Conservation (phyloP, 2,329 filamentous ascomycete species). For the Xylariaceae sp. region DNA sequence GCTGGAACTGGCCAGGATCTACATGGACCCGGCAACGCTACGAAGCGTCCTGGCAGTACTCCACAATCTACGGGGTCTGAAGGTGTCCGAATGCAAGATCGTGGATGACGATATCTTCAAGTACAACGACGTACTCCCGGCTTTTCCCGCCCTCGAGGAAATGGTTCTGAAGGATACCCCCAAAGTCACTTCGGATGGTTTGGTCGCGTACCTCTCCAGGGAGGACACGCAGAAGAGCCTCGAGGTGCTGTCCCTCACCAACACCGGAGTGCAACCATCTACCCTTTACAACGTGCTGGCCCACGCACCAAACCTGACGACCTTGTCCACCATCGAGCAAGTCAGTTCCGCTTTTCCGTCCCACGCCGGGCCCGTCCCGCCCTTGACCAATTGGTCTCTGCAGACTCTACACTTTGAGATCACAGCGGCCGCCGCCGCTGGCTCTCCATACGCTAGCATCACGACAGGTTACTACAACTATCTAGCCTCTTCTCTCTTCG, state of each 20-base stretch:
- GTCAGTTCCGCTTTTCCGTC: slow-evolving; percentile 54
- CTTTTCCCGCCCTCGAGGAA: slow-evolving; percentile 74
- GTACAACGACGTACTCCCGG: slow-evolving; percentile 64
- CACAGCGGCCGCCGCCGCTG: slow-evolving; percentile 58
- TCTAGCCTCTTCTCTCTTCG: slow-evolving; percentile 79
- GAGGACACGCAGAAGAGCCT: slow-evolving; percentile 63
- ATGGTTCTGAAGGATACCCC: slow-evolving; percentile 73
- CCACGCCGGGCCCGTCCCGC: slow-evolving; percentile 55
- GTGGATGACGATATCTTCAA: slow-evolving; percentile 79
- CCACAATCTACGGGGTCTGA: slow-evolving; percentile 70
- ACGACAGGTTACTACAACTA: slow-evolving; percentile 78
- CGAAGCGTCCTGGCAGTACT: slow-evolving; percentile 72
- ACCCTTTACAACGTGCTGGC: slow-evolving; percentile 64
- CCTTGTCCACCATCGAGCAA: slow-evolving; percentile 57
- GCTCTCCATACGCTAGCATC: slow-evolving; percentile 56
- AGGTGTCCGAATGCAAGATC: slow-evolving; percentile 68
- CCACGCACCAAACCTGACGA: slow-evolving; percentile 58
- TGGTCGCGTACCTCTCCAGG: slow-evolving; percentile 68
- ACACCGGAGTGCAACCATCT: slow-evolving; percentile 69
- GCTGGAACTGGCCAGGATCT: slow-evolving; percentile 68
- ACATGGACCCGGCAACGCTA: slow-evolving; percentile 70
- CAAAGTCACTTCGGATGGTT: slow-evolving; percentile 70
- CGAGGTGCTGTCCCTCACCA: slow-evolving; percentile 68
- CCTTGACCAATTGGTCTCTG: slow-evolving; percentile 70
- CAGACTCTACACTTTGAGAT: slow-evolving; percentile 82